Conservation (phyloP, 192 early-diverging fungal genomes). For the Coemansia sp. region DNA sequence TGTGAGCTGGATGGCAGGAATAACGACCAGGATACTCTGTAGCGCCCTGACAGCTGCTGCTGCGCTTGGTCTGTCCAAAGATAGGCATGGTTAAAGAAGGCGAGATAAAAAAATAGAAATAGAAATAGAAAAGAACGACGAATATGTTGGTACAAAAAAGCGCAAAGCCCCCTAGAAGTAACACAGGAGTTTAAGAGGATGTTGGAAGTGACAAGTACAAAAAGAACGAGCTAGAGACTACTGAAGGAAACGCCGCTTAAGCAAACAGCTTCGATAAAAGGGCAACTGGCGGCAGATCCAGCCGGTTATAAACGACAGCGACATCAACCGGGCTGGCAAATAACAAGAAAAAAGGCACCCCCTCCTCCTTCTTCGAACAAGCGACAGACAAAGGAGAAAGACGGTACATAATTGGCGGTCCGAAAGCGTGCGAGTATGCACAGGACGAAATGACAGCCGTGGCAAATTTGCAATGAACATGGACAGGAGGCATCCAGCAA, state of each 20-base stretch:
- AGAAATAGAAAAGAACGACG: background rate
- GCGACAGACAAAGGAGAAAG: constrained; percentile 1
- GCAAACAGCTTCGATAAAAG: background rate
- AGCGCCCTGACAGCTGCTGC: constrained; percentile 12
- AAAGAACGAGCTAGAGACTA: background rate
- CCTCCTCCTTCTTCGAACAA: background rate
- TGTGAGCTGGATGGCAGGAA: constrained; percentile 11
- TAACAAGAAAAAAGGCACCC: background rate
- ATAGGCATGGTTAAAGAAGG: constrained; percentile 23
- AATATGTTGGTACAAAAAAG: constrained; percentile 4
- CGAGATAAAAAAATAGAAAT: background rate
- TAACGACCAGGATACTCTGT: background rate
- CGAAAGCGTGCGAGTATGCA: constrained; percentile 7
- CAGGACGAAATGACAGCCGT: constrained; percentile 10
- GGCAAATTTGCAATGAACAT: constrained; percentile 11
- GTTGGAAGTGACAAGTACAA: constrained; percentile 1
- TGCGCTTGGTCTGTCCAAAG: constrained; percentile 29
- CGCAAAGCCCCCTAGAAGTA: background rate
- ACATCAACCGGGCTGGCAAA: constrained; percentile 11
- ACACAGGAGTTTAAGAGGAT: background rate
- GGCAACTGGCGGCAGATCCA: background rate
- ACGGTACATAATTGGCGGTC: constrained; percentile 4
- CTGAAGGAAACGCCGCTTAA: background rate
- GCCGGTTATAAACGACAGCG: constrained; percentile 9
- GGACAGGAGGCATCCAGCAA: constrained; percentile 8